Evolutionary conservation across 2,329 filamentous ascomycete genomes (phyloP), one percentile per base, ranked within the genome.

Genomic region (Penicillium brasilianum): DNA sequence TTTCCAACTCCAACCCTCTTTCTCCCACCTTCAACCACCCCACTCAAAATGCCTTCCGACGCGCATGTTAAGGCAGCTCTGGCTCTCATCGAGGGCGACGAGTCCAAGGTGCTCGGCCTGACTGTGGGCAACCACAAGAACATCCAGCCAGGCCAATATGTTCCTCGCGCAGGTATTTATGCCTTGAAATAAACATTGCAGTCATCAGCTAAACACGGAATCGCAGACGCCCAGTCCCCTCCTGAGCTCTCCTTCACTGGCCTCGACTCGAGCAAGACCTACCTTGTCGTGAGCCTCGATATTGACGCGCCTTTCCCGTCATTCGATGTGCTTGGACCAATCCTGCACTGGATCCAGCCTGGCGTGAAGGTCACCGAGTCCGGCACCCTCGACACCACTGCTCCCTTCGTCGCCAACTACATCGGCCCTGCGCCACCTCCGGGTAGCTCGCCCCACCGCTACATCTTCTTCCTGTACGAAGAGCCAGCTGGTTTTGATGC

Each of bases 401-500:
- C 59, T 1, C 72, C 70, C 8, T 73, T 71, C 37, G 58, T 75
- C 11, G 70, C 69, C 1, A 69, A 74, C 53, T 85, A 81, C 64
- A 76, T 82, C 52, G 78, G 75, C 0, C 82, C 83, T 2, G 76
- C 74, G 4, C 82, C 83, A n/a, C 82, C 82, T 13, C 78, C 78
- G 0, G 65, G 72, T 7, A 81, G 80, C 58, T 64, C 73, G 8
- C 80, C 83, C 10, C 82, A 85, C 69, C 80, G 83, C 0, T 85
- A 85, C 65, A 58, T 77, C 4, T 84, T 84, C 66, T 75, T 83
- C 60, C 66, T 84, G 22, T 84, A 80, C 60, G 78, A 83, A 63
- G 80, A 84, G 69, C 82, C 82, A 0, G 69, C 59, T 28, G 73
- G 65, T 1, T 79, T 83, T 48, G 71, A 78, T 18, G 66, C 55